phyloP scores from a whole-genome alignment of 331 rosid species.

The Rhamnella rubrinervis region DNA sequence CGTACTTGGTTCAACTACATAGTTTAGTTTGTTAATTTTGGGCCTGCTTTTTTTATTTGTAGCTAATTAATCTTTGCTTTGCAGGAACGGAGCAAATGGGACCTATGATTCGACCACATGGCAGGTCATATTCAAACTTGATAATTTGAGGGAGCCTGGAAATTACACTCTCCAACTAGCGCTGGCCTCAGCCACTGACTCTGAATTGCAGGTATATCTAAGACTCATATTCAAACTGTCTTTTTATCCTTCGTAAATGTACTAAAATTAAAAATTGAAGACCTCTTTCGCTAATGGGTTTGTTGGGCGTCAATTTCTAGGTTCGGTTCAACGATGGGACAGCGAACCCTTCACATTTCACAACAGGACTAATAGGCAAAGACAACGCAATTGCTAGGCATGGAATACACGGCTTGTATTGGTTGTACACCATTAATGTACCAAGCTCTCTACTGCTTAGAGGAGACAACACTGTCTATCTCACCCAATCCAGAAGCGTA shows the following conservation, averaged over 20 bases:
- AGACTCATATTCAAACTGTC: background rate
- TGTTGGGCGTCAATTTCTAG: constrained; percentile 1
- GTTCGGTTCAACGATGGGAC: constrained; percentile 50
- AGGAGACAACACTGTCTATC: constrained; percentile 61
- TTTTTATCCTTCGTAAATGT: background rate
- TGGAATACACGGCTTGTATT: constrained; percentile 80
- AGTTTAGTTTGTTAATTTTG: too few relatives aligned
- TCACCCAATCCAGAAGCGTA: constrained; percentile 45
- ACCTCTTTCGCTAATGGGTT: background rate
- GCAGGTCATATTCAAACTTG: constrained; percentile 50
- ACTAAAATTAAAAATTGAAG: background rate
- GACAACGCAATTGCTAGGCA: constrained; percentile 88
- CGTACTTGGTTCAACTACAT: background rate
- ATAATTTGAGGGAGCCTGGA: constrained; percentile 5
- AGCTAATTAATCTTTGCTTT: background rate
- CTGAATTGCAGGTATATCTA: constrained; percentile 39
- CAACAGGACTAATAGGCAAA: constrained; percentile 42
- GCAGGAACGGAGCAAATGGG: constrained; percentile 11
- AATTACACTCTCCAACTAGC: constrained; percentile 64
- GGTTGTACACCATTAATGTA: constrained; percentile 49
- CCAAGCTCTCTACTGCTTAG: constrained; percentile 25
- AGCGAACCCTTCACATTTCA: constrained; percentile 13
- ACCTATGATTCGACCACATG: constrained; percentile 51
- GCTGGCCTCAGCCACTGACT: constrained; percentile 38
- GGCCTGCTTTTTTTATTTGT: too few relatives aligned